Evolutionary conservation across 176 grass and related monocot genomes (phyloP).

Genomic region (Avena sativa): DNA sequence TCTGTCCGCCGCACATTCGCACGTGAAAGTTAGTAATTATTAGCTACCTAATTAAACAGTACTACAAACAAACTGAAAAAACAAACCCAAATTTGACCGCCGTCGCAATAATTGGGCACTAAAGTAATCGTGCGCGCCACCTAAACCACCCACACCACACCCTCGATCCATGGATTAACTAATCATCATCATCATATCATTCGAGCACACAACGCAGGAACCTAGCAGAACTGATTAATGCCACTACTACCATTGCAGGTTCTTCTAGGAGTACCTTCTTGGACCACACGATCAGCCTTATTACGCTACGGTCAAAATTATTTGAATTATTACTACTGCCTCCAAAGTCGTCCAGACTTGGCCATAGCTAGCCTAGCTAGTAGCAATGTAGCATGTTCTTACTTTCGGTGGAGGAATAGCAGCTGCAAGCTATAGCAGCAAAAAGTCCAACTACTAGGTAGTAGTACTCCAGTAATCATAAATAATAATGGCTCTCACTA

Average conservation of each 20-base stretch:
- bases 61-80: neutral
- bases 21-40: neutral
- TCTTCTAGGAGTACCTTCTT: neutral
- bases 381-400: neutral
- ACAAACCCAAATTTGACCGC: conserved; percentile 32
- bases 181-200: conserved; percentile 17
- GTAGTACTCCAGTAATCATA: neutral
- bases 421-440: neutral
- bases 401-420: conserved; percentile 7
- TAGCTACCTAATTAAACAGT: too few species aligned
- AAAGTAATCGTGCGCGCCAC: conserved; percentile 34
- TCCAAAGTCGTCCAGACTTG: conserved; percentile 9
- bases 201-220: neutral
- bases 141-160: conserved; percentile 24
- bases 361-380: conserved; percentile 2
- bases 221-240: conserved; percentile 30
- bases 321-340: neutral
- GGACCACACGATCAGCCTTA: conserved; percentile 22
- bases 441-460: conserved; percentile 35
- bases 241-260: neutral
- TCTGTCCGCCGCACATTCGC: conserved; percentile 31
- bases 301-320: conserved; percentile 29
- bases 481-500: conserved; percentile 4
- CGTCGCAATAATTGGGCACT: conserved; percentile 47
- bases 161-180: conserved; percentile 21